Base-by-base conservation (phyloP, 2,329 filamentous ascomycete species). In the Stenocarpella maydis region DNA sequence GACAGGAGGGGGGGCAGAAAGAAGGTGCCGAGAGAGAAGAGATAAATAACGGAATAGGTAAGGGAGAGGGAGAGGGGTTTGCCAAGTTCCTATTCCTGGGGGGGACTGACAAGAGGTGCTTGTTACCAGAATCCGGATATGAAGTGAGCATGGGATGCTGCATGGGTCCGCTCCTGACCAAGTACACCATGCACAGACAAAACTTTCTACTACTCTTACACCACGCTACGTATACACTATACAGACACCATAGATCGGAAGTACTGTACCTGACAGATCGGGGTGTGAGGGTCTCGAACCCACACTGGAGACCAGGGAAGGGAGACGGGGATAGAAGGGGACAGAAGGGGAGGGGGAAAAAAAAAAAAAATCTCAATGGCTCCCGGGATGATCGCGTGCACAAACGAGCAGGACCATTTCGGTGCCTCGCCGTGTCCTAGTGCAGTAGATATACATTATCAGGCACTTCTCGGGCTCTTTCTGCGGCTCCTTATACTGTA, bases 81-180 rank as follows among this genome's bases (percentile, higher is more conserved):
- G 58, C 58, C 55, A 61, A 61, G 55, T 14, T 19, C n/a, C 52
- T 49, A 67, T 60, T 39, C 28, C 52, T 24, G 41, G 52, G 65
- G 41, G 28, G 31, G 53, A 67, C 41, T 58, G 41, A 47, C 21
- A 49, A 41, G 8, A 21, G 17, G 21, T 26, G 8, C 4, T 15
- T 41, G 50, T 28, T n/a, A 28, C 52, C 28, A 54, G 63, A 47
- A 47, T 41, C 26, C 43, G 58, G 58, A 37, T 63, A 19, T 34
- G 43, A 49, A 49, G 37, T 49, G 43, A 37, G 17, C 39, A 43
- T 58, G 19, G 41, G 19, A 34, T 60, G 31, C 31, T 34, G 34
- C 34, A 37, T 37, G 34, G 39, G 45, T 37, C 55, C 55, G 47
- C 55, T 61, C 55, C 19, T 31, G 55, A 61, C 12, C 55, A 61